Percentiles rank a stretch among this genome's conserved stretches.
These are phyloP conservation scores for Blastobotrys attinorum DNA, from an alignment of 805 yeast genomes.

Conservation along the genomic window DNA sequence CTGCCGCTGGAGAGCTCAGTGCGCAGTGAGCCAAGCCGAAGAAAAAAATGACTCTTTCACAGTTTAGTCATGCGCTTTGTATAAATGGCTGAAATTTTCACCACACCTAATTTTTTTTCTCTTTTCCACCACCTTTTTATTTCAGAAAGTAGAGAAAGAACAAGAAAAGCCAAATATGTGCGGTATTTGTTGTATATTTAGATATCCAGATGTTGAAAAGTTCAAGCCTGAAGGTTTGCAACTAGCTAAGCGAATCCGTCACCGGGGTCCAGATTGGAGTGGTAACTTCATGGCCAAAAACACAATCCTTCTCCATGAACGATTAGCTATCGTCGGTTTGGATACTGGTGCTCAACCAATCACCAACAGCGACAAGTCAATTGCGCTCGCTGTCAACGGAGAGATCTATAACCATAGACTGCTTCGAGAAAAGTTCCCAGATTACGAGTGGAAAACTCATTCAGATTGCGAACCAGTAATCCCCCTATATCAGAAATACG, in stretches of 20 bases:
- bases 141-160: not conserved
- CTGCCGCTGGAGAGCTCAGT: too few species aligned
- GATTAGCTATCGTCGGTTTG: slow-evolving; percentile 94
- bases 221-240: slow-evolving; percentile 87
- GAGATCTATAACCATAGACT: slow-evolving; percentile 96
- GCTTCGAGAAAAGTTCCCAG: slow-evolving; percentile 65
- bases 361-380: slow-evolving; percentile 65
- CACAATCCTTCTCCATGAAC: slow-evolving; percentile 87
- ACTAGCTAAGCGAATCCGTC: slow-evolving; percentile 85
- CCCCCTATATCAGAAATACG: slow-evolving; percentile 84
- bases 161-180: slow-evolving; percentile 51
- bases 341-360: slow-evolving; percentile 99
- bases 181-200: slow-evolving; percentile 94
- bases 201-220: slow-evolving; percentile 66
- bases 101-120: not conserved
- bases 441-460: slow-evolving; percentile 73
- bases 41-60: too few species aligned
- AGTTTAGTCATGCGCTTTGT: too few species aligned
- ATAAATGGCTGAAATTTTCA: not conserved
- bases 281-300: slow-evolving; percentile 76
- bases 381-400: slow-evolving; percentile 84
- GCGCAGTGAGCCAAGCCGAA: too few species aligned
- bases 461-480: slow-evolving; percentile 97
- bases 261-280: slow-evolving; percentile 99
- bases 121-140: not conserved